Evolutionary conservation across 1,284 basidiomycete genomes (phyloP).

Genomic region (Boletus holoroseus): DNA sequence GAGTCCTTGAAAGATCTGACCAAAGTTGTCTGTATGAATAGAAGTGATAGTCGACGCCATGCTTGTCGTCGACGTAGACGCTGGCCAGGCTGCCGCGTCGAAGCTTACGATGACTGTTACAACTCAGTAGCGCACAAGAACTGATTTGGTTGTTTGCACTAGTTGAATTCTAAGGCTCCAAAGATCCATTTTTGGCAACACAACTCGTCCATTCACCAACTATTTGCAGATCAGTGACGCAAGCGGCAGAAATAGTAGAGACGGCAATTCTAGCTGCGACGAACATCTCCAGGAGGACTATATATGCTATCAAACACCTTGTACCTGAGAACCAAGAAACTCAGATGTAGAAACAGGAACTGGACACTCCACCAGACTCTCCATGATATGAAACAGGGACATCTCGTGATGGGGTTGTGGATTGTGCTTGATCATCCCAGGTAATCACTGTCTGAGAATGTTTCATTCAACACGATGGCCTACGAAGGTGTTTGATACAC

Average conservation of each 20-base stretch:
- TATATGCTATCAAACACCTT: neutral
- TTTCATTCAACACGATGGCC: neutral
- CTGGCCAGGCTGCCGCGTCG: neutral
- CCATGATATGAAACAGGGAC: neutral
- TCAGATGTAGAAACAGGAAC: neutral
- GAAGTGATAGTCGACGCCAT: conserved; percentile 58
- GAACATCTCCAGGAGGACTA: neutral
- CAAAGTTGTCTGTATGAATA: conserved; percentile 55
- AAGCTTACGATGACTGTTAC: conserved; percentile 11
- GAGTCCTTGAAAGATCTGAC: conserved; percentile 60
- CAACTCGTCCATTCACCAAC: neutral
- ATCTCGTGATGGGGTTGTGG: neutral
- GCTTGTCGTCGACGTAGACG: conserved; percentile 12
- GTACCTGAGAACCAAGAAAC: neutral
- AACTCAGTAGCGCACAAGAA: neutral
- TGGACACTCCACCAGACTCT: neutral
- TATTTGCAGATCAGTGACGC: conserved; percentile 1
- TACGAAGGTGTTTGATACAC: neutral
- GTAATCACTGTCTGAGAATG: neutral
- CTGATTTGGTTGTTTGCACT: conserved; percentile 26
- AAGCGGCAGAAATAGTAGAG: neutral
- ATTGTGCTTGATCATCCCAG: neutral
- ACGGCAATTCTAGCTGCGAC: neutral
- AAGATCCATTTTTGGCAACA: conserved; percentile 15
- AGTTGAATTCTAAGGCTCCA: conserved; percentile 25